Evolutionary conservation across 2,329 filamentous ascomycete species (phyloP).

Genomic region (Beauveria australis): DNA sequence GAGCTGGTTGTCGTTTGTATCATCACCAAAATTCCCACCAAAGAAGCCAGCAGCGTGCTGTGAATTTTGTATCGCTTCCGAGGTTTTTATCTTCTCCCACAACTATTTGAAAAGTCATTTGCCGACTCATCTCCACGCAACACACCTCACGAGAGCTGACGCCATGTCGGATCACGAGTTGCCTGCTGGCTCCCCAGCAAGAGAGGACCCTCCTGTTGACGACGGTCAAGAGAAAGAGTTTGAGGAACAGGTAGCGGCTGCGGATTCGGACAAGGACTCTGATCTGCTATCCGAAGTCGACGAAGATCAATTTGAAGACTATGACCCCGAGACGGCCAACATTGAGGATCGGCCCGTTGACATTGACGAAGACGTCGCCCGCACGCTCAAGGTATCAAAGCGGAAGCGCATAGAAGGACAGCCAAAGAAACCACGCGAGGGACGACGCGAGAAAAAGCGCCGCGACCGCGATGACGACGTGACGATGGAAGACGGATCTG

Average conservation of each 20-base stretch:
- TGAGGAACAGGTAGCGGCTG: constrained; percentile 33
- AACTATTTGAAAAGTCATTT: not conserved
- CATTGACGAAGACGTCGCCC: constrained; percentile 58
- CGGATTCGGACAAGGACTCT: constrained; percentile 46
- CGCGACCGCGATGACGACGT: constrained; percentile 43
- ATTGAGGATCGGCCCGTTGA: constrained; percentile 57
- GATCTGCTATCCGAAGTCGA: constrained; percentile 60
- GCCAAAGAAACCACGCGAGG: constrained; percentile 67
- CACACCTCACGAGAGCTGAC: not conserved
- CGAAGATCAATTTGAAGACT: constrained; percentile 62
- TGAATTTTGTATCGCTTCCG: not conserved
- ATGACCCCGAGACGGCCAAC: constrained; percentile 56
- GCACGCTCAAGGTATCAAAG: constrained; percentile 56
- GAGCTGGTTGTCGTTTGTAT: not conserved
- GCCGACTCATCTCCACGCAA: not conserved
- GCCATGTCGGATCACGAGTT: constrained; percentile 41
- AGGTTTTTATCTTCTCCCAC: too few relatives aligned
- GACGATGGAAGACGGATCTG: constrained; percentile 37
- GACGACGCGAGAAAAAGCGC: constrained; percentile 60
- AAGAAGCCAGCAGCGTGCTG: too few relatives aligned
- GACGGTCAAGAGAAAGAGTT: constrained; percentile 35
- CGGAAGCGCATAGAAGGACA: constrained; percentile 57
- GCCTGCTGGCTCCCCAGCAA: constrained; percentile 28
- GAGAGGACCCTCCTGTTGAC: constrained; percentile 22
- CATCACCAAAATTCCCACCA: not conserved